Evolutionary conservation across 2,329 filamentous ascomycete species (phyloP).

Genomic region (Lecanicillium sp.): DNA sequence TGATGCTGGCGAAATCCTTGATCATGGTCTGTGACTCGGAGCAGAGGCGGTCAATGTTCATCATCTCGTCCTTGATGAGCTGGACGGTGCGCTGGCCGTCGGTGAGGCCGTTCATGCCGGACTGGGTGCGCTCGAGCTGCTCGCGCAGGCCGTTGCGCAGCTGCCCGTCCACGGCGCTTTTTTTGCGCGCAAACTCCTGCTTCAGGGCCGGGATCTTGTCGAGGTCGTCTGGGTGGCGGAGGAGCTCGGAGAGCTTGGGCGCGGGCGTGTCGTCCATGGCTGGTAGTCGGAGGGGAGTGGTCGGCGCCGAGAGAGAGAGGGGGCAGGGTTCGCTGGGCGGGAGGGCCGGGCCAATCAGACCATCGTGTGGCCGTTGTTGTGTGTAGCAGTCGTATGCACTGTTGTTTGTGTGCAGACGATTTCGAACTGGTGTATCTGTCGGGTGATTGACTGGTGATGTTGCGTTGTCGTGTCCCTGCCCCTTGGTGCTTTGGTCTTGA

Average conservation of each 20-base stretch:
- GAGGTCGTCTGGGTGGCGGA: constrained; percentile 92
- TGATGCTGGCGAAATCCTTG: constrained; percentile 89
- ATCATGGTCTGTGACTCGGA: constrained; percentile 98
- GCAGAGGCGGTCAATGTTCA: constrained; percentile 96
- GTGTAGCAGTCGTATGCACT: too few relatives aligned
- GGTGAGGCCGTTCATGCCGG: constrained; percentile 80
- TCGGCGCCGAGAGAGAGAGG: not conserved
- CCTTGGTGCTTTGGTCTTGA: not conserved
- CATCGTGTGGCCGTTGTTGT: not conserved
- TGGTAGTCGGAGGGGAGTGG: constrained; percentile 15
- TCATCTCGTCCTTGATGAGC: constrained; percentile 95
- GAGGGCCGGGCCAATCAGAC: not conserved
- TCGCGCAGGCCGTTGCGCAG: constrained; percentile 82
- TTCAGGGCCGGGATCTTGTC: constrained; percentile 91
- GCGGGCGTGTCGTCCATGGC: constrained; percentile 54
- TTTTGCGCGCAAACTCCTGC: constrained; percentile 90
- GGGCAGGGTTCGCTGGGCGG: not conserved
- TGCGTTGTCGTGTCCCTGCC: too few relatives aligned
- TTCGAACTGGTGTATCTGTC: too few relatives aligned
- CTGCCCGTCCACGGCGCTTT: constrained; percentile 83
- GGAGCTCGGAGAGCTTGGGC: constrained; percentile 83
- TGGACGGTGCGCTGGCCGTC: constrained; percentile 90
- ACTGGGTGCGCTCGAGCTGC: constrained; percentile 89
- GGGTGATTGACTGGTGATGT: too few relatives aligned
- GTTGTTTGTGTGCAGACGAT: too few relatives aligned